phyloP scores from a whole-genome alignment of 257 asterid genomes.

The Solanum etuberosum region DNA sequence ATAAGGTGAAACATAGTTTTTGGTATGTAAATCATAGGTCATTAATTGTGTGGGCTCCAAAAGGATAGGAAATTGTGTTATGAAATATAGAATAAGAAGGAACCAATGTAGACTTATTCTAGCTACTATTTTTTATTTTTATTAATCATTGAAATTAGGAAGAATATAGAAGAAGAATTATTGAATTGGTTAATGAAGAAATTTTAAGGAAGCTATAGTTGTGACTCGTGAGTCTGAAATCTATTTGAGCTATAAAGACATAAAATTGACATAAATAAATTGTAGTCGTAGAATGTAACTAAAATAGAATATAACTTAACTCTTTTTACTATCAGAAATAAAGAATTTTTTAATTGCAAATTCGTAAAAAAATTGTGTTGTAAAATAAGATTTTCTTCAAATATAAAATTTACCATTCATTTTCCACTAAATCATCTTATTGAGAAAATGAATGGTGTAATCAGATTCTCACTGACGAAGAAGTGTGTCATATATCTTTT shows the following conservation, averaged over 20 bases:
- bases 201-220: not conserved
- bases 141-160: not conserved
- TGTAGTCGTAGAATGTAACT: too few species aligned
- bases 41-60: not conserved
- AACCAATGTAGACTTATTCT: not conserved
- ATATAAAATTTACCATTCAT: too few species aligned
- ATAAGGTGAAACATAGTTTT: not conserved
- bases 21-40: not conserved
- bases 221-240: not conserved
- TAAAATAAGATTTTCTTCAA: too few species aligned
- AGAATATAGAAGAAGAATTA: not conserved
- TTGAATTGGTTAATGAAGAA: not conserved
- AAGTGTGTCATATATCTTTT: too few species aligned
- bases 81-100: not conserved
- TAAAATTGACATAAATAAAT: too few species aligned
- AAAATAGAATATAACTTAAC: too few species aligned
- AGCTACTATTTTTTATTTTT: not conserved
- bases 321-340: not conserved
- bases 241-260: too few species aligned
- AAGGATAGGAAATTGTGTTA: too few species aligned
- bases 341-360: not conserved
- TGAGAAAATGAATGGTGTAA: not conserved
- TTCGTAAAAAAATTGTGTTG: not conserved
- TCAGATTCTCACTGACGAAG: too few species aligned
- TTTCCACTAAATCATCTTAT: not conserved